A percentile compares a stretch with the other conserved stretches of the same genome.
These are phyloP conservation scores for Collybia nuda DNA, from an alignment of 768 basidiomycete species.

Conservation along the genomic window DNA sequence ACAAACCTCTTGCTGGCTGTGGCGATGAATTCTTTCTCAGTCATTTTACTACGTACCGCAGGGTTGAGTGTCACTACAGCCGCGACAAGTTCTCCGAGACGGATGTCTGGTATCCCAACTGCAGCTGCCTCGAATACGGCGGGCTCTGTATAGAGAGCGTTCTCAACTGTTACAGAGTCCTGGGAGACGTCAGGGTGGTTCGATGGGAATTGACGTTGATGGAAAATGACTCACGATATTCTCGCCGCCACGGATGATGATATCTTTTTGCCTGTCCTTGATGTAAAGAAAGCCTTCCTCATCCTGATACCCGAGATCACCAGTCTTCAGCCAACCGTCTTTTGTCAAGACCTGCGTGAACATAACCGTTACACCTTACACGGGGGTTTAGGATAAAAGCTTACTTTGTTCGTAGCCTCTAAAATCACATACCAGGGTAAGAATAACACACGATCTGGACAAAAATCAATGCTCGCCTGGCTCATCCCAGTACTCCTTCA, in stretches of 20 bases:
- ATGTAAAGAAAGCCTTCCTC: conserved; percentile 21
- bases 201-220: neutral
- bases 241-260: conserved; percentile 21
- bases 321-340: conserved; percentile 6
- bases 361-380: too few species aligned
- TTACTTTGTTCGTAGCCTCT: too few species aligned
- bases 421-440: too few species aligned
- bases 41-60: neutral
- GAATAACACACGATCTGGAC: too few species aligned
- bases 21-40: neutral
- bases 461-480: conserved; percentile 20
- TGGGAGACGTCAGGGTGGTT: neutral
- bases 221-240: conserved; percentile 15
- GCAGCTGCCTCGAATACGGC: conserved; percentile 4
- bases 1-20: neutral
- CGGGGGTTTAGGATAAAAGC: too few species aligned
- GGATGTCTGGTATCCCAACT: conserved; percentile 2
- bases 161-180: conserved; percentile 7
- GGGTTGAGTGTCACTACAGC: neutral
- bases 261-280: conserved; percentile 22
- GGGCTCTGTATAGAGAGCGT: conserved; percentile 3
- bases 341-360: conserved; percentile 3
- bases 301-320: conserved; percentile 10
- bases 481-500: conserved; percentile 54
- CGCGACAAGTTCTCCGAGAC: conserved; percentile 4